Evolutionary conservation across 2,329 filamentous ascomycete genomes (phyloP).

Genomic region (Monosporascus sp.): DNA sequence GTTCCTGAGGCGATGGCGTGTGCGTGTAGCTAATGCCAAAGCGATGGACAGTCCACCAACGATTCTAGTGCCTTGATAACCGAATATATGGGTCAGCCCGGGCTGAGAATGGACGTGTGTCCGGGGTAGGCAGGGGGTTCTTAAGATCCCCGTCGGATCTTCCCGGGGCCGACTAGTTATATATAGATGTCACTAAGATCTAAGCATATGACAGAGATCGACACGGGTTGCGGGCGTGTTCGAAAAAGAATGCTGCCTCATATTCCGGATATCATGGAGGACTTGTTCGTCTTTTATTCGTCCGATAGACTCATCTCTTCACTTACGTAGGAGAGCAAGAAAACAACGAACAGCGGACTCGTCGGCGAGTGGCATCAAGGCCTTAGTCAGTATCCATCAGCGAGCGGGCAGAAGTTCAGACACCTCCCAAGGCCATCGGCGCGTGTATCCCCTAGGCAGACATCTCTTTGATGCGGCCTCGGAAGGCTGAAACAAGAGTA

Average conservation of each 20-base stretch:
- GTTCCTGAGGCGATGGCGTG: background rate
- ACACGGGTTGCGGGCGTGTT: background rate
- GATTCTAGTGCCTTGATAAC: background rate
- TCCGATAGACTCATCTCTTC: background rate
- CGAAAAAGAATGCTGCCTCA: background rate
- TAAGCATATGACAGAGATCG: background rate
- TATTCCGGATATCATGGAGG: background rate
- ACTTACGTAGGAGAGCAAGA: background rate
- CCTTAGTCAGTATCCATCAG: background rate
- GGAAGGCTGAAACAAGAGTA: background rate
- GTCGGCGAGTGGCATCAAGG: no score
- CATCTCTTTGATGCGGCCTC: background rate
- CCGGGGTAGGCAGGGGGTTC: background rate
- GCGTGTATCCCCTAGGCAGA: background rate
- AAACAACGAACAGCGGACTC: no score
- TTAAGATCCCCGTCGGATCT: background rate
- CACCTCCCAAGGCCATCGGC: background rate
- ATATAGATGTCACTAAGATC: background rate
- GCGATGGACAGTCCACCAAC: background rate
- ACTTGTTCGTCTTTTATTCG: background rate
- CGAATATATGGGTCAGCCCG: background rate
- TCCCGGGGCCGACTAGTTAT: background rate
- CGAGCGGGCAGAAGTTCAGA: background rate
- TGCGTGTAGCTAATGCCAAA: background rate
- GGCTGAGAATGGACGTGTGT: background rate